A percentile compares a stretch with the other conserved stretches of the same genome.
Conservation (phyloP, 2,329 filamentous ascomycete genomes). For the Aspergillaceae sp. region DNA sequence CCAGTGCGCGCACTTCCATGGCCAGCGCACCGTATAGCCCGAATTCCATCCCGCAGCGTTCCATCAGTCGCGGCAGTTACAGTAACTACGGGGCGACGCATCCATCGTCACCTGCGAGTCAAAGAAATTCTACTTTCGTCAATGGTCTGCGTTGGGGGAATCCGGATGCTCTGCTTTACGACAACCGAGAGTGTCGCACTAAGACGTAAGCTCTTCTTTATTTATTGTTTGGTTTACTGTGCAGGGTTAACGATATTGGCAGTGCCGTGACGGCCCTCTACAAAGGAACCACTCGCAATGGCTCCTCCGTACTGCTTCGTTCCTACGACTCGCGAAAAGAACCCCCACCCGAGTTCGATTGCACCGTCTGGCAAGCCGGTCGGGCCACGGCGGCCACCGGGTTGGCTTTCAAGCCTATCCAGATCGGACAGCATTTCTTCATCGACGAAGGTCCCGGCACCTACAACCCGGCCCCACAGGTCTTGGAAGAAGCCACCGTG, state of each 20-base stretch:
- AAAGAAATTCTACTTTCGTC: conserved; percentile 42
- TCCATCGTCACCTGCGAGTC: conserved; percentile 49
- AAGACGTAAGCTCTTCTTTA: conserved; percentile 62
- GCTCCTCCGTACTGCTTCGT: conserved; percentile 64
- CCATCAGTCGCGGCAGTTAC: conserved; percentile 70
- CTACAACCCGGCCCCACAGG: conserved; percentile 80
- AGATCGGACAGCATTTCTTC: conserved; percentile 86
- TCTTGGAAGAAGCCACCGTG: conserved; percentile 79
- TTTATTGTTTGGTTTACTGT: neutral
- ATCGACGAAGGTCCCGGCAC: conserved; percentile 86
- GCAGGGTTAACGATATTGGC: conserved; percentile 9
- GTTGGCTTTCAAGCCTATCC: conserved; percentile 90
- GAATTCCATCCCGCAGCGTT: conserved; percentile 44
- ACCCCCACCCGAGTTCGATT: conserved; percentile 81
- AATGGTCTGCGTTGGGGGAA: conserved; percentile 58
- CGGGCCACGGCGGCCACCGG: conserved; percentile 88
- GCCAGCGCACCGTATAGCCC: conserved; percentile 42
- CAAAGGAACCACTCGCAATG: conserved; percentile 65
- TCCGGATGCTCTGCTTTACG: conserved; percentile 79
- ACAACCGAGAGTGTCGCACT: conserved; percentile 72
- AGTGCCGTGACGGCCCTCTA: conserved; percentile 88
- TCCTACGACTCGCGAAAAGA: conserved; percentile 95
- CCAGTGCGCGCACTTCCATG: conserved; percentile 37
- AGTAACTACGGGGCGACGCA: conserved; percentile 66
- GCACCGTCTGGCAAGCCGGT: conserved; percentile 94